These are phyloP conservation scores for cucumber (Cucumis sativus) DNA, from an alignment of 306 rosid genomes.

Conservation along the genomic window Cucumber_9930_V3 NC_026658.2:8456001-8456500, in stretches of 20 bases:
- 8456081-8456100: conserved; percentile 35
- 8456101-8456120: conserved; percentile 30
- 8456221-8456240: conserved; percentile 40
- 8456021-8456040: conserved; percentile 36
- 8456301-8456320: neutral
- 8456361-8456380: too few relatives aligned
- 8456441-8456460: too few relatives aligned
- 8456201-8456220: conserved; percentile 47
- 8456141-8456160: conserved; percentile 49
- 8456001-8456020: conserved; percentile 71
- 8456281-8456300: conserved; percentile 40
- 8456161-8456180: conserved; percentile 32
- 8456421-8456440: too few relatives aligned
- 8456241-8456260: conserved; percentile 48
- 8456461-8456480: too few relatives aligned
- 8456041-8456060: conserved; percentile 36
- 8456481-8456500: too few relatives aligned
- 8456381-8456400: too few relatives aligned
- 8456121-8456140: conserved; percentile 58
- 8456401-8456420: too few relatives aligned
- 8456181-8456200: conserved; percentile 31
- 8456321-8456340: too few relatives aligned
- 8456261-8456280: conserved; percentile 36
- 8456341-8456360: too few relatives aligned
- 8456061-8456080: conserved; percentile 49